Conservation (phyloP, 1,284 basidiomycete genomes). For the Ustilago nuda region DNA sequence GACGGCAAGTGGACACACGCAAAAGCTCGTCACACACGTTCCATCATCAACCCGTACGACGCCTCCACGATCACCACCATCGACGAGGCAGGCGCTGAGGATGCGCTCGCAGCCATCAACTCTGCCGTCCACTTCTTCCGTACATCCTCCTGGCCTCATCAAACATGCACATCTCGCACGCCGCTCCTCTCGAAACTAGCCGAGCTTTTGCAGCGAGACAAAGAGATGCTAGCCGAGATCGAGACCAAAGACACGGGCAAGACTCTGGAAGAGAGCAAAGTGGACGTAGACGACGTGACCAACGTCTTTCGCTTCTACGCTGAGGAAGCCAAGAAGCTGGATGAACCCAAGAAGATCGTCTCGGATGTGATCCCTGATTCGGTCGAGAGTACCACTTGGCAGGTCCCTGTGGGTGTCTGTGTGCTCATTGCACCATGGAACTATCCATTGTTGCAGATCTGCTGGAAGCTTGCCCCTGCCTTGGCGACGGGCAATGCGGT, state of each 20-base stretch:
- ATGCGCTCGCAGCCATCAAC: conserved; percentile 59
- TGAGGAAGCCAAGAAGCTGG: conserved; percentile 64
- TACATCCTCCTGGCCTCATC: conserved; percentile 56
- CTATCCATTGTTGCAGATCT: conserved; percentile 67
- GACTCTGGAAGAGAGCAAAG: conserved; percentile 63
- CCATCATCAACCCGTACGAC: conserved; percentile 65
- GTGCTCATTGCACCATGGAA: conserved; percentile 69
- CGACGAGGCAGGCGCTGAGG: conserved; percentile 61
- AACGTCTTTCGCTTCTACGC: conserved; percentile 68
- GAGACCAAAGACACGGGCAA: conserved; percentile 68
- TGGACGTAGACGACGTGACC: conserved; percentile 68
- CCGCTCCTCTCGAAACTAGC: conserved; percentile 56
- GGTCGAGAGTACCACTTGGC: conserved; percentile 57
- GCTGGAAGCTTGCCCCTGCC: conserved; percentile 69
- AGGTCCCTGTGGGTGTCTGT: conserved; percentile 67
- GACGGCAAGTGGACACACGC: conserved; percentile 64
- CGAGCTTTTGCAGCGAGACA: conserved; percentile 63
- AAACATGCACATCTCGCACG: conserved; percentile 51
- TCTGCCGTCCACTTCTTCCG: conserved; percentile 61
- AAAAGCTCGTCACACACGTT: conserved; percentile 54
- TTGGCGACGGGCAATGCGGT: conserved; percentile 66
- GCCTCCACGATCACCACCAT: conserved; percentile 55
- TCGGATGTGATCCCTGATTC: conserved; percentile 62
- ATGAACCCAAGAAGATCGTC: conserved; percentile 53
- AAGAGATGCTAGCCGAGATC: conserved; percentile 58